phyloP scores from a whole-genome alignment of 805 yeast genomes.

The Yamadazyma nakazawae region DNA sequence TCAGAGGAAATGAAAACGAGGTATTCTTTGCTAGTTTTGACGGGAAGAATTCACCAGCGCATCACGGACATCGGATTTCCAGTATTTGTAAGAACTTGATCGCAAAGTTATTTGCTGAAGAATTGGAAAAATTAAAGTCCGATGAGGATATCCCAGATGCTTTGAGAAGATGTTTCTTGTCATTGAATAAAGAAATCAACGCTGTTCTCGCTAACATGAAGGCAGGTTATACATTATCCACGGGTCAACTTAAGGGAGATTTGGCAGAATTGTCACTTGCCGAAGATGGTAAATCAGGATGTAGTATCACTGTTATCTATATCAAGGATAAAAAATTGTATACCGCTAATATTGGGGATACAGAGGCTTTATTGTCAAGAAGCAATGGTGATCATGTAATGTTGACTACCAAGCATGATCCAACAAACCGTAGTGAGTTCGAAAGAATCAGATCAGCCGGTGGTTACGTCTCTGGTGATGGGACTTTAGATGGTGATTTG shows the following conservation, averaged over 20 bases:
- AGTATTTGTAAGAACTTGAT: conserved; percentile 69
- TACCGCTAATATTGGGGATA: conserved; percentile 89
- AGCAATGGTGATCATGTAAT: conserved; percentile 77
- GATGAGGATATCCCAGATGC: conserved; percentile 65
- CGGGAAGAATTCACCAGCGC: conserved; percentile 62
- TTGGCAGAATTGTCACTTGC: conserved; percentile 48
- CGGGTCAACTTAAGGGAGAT: conserved; percentile 29
- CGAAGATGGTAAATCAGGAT: conserved; percentile 77
- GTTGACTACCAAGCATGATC: conserved; percentile 78
- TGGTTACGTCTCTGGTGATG: conserved; percentile 83
- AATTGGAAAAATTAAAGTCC: conserved; percentile 45
- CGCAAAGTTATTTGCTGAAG: conserved; percentile 64
- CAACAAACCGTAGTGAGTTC: conserved; percentile 71
- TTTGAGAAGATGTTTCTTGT: conserved; percentile 73
- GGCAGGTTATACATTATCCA: conserved; percentile 38
- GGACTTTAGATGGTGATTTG: conserved; percentile 77
- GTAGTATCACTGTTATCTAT: conserved; percentile 79
- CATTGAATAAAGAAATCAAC: conserved; percentile 79
- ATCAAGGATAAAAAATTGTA: conserved; percentile 67
- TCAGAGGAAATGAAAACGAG: conserved; percentile 82
- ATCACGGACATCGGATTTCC: conserved; percentile 52
- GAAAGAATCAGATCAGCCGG: conserved; percentile 89
- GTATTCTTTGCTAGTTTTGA: conserved; percentile 80
- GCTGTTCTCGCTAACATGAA: conserved; percentile 48
- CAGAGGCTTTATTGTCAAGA: conserved; percentile 74